These are phyloP conservation scores for Limnomonas spitsbergensis DNA, from an alignment of 139 green algal genomes.

Conservation along the genomic window DNA sequence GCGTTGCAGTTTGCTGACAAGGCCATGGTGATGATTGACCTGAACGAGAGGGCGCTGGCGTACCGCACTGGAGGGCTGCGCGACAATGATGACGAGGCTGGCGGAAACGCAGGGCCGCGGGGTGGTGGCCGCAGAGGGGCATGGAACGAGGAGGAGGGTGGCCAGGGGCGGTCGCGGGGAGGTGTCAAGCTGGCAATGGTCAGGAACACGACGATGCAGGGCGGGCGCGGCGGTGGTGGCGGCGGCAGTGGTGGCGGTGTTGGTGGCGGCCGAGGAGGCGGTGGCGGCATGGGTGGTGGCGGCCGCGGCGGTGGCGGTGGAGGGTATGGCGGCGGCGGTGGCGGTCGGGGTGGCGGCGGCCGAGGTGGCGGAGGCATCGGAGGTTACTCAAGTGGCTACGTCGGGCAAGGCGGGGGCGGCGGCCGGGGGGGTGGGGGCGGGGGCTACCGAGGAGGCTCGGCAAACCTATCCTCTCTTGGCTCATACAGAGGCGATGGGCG, in stretches of 20 bases:
- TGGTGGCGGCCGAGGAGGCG: not conserved
- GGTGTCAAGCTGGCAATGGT: constrained; percentile 7
- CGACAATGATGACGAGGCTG: constrained; percentile 59
- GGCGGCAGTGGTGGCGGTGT: not conserved
- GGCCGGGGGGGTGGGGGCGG: constrained; percentile 24
- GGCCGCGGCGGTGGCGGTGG: not conserved
- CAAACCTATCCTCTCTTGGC: not conserved
- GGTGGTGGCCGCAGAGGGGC: constrained; percentile 33
- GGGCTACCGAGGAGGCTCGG: not conserved
- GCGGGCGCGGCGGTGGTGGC: not conserved
- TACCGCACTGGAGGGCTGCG: constrained; percentile 74
- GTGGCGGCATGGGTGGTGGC: not conserved
- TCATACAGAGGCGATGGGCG: not conserved
- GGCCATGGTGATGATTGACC: constrained; percentile 79
- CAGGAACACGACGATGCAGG: not conserved
- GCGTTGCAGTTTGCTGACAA: constrained; percentile 79
- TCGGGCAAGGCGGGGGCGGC: constrained; percentile 22
- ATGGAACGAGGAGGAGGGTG: constrained; percentile 30
- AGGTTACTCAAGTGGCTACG: not conserved
- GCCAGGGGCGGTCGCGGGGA: constrained; percentile 11
- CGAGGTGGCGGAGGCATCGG: not conserved
- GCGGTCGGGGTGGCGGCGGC: not conserved
- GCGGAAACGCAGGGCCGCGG: not conserved
- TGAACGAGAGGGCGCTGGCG: constrained; percentile 89
- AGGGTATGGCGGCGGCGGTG: constrained; percentile 5